Conservation (phyloP, 139 green algal genomes). For the Closterium sp. region DNA sequence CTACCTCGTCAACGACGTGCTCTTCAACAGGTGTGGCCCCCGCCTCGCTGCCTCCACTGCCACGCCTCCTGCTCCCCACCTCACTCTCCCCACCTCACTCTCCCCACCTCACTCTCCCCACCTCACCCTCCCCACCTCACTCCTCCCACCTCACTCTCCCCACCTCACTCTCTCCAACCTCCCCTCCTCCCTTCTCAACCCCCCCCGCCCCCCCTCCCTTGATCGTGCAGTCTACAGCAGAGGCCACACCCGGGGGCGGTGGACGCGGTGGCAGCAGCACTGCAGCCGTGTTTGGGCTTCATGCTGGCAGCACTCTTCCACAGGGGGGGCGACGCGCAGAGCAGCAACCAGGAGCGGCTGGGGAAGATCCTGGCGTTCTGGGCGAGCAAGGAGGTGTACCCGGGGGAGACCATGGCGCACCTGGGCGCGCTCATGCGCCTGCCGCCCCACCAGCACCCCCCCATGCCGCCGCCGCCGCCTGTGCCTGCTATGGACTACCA, state of each 20-base stretch:
- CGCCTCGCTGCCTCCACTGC: not conserved
- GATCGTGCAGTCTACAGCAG: not conserved
- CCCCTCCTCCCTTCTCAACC: too few relatives aligned
- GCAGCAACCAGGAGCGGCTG: slow-evolving; percentile 39
- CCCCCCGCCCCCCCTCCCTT: too few relatives aligned
- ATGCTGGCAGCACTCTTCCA: slow-evolving; percentile 1
- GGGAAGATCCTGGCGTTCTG: slow-evolving; percentile 46
- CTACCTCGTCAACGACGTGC: slow-evolving; percentile 87
- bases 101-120: not conserved
- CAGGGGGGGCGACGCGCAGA: not conserved
- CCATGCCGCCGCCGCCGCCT: not conserved
- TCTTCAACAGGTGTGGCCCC: slow-evolving; percentile 39
- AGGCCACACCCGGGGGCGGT: not conserved
- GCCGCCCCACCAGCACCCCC: not conserved
- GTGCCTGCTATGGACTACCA: not conserved
- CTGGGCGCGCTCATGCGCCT: not conserved
- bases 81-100: not conserved
- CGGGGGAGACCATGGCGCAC: slow-evolving; percentile 24
- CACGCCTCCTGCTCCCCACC: not conserved
- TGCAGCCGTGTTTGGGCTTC: not conserved
- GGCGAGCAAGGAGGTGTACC: slow-evolving; percentile 38
- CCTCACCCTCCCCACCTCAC: not conserved
- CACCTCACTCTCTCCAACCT: not conserved
- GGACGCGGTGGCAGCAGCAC: not conserved
- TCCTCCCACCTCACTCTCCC: not conserved